Evolutionary conservation across 2,329 filamentous ascomycete genomes (phyloP).

Genomic region (Claviceps quebecensis): DNA sequence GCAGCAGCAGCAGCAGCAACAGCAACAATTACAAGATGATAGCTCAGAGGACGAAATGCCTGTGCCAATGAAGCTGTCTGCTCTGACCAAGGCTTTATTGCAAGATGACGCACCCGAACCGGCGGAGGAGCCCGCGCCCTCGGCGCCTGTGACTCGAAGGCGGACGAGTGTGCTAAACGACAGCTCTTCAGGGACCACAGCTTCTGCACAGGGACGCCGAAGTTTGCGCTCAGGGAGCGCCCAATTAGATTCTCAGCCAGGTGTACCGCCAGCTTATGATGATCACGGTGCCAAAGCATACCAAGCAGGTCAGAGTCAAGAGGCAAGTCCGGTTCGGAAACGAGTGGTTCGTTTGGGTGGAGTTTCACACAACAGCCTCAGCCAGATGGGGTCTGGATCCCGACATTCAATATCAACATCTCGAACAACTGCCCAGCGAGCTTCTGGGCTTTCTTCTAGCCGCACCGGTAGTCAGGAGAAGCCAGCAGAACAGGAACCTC

Average conservation of each 20-base stretch:
- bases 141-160: constrained; percentile 34
- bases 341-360: constrained; percentile 44
- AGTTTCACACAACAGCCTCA: constrained; percentile 31
- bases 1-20: too few relatives aligned
- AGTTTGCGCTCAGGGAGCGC: constrained; percentile 34
- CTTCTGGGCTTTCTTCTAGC: constrained; percentile 19
- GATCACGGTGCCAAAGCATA: constrained; percentile 1
- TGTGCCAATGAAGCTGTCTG: constrained; percentile 85
- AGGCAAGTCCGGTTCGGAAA: constrained; percentile 40
- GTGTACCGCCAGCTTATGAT: constrained; percentile 17
- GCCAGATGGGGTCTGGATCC: constrained; percentile 25
- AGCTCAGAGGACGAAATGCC: constrained; percentile 92
- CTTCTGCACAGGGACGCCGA: constrained; percentile 27
- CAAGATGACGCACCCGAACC: constrained; percentile 43
- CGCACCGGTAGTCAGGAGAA: constrained; percentile 28
- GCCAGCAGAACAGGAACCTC: constrained; percentile 23
- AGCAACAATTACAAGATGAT: constrained; percentile 46
- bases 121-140: constrained; percentile 23
- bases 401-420: constrained; percentile 39
- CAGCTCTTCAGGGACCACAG: constrained; percentile 24
- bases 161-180: constrained; percentile 32
- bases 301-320: constrained; percentile 21
- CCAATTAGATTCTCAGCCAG: constrained; percentile 26
- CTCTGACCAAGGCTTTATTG: constrained; percentile 75
- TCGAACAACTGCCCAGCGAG: constrained; percentile 13